These are phyloP conservation scores for Fusarium hainanense DNA, from an alignment of 2,329 filamentous ascomycete species.

Conservation along the genomic window DNA sequence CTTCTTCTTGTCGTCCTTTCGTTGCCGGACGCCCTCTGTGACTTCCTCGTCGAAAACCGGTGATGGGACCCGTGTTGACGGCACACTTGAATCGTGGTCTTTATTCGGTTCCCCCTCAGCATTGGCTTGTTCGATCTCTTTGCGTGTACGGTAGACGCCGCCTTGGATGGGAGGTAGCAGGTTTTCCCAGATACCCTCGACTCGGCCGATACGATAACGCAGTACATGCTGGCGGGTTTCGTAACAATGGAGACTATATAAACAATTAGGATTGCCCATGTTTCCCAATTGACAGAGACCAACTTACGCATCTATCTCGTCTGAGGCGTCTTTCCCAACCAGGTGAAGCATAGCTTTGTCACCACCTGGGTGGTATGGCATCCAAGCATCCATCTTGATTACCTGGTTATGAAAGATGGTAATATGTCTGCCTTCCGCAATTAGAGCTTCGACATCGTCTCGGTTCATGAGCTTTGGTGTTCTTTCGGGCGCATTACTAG, in stretches of 20 bases:
- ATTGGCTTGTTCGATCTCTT: conserved; percentile 49
- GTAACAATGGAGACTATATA: conserved; percentile 78
- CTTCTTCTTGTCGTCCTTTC: conserved; percentile 36
- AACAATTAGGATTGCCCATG: conserved; percentile 17
- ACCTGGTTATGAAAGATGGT: conserved; percentile 85
- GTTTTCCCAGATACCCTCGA: conserved; percentile 86
- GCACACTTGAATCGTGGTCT: conserved; percentile 55
- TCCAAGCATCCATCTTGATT: conserved; percentile 88
- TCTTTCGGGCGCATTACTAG: conserved; percentile 29
- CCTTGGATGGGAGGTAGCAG: conserved; percentile 93
- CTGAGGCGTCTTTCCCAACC: conserved; percentile 92
- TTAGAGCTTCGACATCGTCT: conserved; percentile 72
- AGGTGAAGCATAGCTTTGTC: conserved; percentile 92
- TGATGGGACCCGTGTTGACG: conserved; percentile 64
- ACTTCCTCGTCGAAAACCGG: conserved; percentile 62
- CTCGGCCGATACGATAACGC: conserved; percentile 83
- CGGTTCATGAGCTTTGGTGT: conserved; percentile 54
- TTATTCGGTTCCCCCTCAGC: conserved; percentile 25
- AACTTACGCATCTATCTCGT: conserved; percentile 88
- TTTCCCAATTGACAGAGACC: not conserved
- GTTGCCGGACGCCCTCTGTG: conserved; percentile 45
- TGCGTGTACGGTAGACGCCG: conserved; percentile 73
- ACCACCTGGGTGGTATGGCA: conserved; percentile 91
- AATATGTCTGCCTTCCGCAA: conserved; percentile 82
- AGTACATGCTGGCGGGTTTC: conserved; percentile 82